Evolutionary conservation across 257 asterid species (phyloP).

Genomic region (Ilex aquifolium): DNA sequence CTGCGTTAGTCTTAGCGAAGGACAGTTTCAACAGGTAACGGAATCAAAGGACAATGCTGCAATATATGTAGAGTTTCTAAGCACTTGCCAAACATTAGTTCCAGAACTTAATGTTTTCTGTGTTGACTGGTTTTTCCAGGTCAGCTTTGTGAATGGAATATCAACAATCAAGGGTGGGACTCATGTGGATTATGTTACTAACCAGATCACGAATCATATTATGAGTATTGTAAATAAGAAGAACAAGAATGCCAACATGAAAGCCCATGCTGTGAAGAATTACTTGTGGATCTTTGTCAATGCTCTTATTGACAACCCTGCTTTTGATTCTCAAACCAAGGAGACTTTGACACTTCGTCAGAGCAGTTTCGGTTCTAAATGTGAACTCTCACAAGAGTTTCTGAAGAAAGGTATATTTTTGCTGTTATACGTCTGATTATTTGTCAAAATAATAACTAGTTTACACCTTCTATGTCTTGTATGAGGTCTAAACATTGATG

Average conservation of each 20-base stretch:
- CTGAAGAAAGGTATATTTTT: conserved; percentile 56
- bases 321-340: conserved; percentile 98
- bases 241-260: conserved; percentile 58
- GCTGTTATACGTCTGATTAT: background rate
- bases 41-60: background rate
- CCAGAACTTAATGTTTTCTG: background rate
- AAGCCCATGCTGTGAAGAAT: conserved; percentile 77
- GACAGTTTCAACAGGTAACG: conserved; percentile 90
- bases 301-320: conserved; percentile 97
- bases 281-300: conserved; percentile 97
- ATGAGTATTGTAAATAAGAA: conserved; percentile 68
- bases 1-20: conserved; percentile 86
- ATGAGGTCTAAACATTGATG: conserved; percentile 3
- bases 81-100: background rate
- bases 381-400: conserved; percentile 77
- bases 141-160: conserved; percentile 89
- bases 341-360: conserved; percentile 91
- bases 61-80: too few species aligned
- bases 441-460: conserved; percentile 5
- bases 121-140: conserved; percentile 39
- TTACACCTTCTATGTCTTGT: background rate
- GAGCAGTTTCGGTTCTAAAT: conserved; percentile 81
- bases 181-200: conserved; percentile 89
- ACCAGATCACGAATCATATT: conserved; percentile 74
- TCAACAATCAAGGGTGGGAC: conserved; percentile 99